Base-by-base conservation (phyloP, 257 asterid genomes). In the Datura wrightii region DNA sequence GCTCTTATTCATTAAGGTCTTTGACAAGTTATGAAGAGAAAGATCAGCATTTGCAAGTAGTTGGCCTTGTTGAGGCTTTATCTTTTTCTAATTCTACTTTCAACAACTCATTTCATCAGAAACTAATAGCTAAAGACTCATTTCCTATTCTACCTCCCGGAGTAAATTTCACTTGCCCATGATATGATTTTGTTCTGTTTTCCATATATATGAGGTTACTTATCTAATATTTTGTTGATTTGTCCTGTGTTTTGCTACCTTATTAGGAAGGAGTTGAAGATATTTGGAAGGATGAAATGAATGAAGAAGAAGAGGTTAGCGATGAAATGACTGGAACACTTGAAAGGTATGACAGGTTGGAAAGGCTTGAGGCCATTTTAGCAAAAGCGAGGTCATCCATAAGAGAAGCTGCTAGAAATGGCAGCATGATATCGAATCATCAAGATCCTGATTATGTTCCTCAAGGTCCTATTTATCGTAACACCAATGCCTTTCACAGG, bases 401-500 rank as follows among this genome's bases (percentile, higher is more conserved):
- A 44, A 87, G 63, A 82, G 86, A 87, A 80, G 91, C 90, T 69
- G 85, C 91, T 18, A 10, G 74, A 87, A 87, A 88, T 85, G 46
- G 84, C 3, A 87, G 88, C 83, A 69, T 83, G 87, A 79, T 85
- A 54, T 87, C 90, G 42, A 82, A 9, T 52, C 87, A 84, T 34
- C 55, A 85, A 63, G 88, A 87, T 69, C 88, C 86, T 82, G 90
- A 88, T 56, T 85, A 90, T 66, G 87, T 80, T 56, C 91, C 92
- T 79, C 87, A 72, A 13, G 92, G 90, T 16, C 86, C 88, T 50
- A 82, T 87, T n/a, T 88, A 90, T 76, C 84, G 71, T 19, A 90
- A 90, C 48, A 87, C 91, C 11, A 87, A 90, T 72, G 89, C 88
- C 82, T 88, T 90, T 18, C 92, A 87, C 46, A 86, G 90, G 92